Evolutionary conservation across 176 grass and related monocot species (phyloP), one percentile per base, ranked within the genome.

Genomic region (Musa beccarii): DNA sequence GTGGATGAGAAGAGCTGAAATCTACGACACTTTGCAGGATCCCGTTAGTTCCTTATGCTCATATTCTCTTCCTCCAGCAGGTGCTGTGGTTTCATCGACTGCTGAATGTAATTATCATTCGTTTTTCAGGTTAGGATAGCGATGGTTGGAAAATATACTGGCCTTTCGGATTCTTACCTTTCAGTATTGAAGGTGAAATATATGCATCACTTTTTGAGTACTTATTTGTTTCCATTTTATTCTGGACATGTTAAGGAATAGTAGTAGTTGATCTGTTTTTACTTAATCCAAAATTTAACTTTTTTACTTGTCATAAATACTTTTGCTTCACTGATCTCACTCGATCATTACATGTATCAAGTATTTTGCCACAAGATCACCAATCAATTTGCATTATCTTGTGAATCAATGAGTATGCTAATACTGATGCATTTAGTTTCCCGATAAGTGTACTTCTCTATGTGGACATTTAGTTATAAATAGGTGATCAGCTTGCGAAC

Each of bases 111-210:
- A 34, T 75, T 79, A 59, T 26, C 68, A 54, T 53, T 74, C 22
- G 3, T 11, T 68, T 71, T 34, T 25, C 70, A 86, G 84, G 84
- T 86, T 64, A 81, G 80, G 68, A 82, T 86, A 75, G 84, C 84
- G 20, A 86, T 86, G 80, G 80, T 86, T 61, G 80, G 80, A 52
- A 86, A 86, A 75, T 86, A 86, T 69, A 86, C 80, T 53, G 84
- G 69, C 62, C 79, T 82, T 59, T 76, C 84, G 53, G 84, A 86
- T 82, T 74, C 84, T 75, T 86, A 86, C 75, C 84, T 86, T 12
- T 86, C 84, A 59, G 84, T 86, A 54, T 75, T 86, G 65, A 86
- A 82, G 84, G 84, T 86, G 54, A 69, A 34, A 70, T 51, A 51
- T 19, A 21, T 3, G 51, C 6, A 52, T 49, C 15, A 49, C 29